Conservation (phyloP, 495 filamentous ascomycete genomes). For the Penicillium roqueforti region DNA sequence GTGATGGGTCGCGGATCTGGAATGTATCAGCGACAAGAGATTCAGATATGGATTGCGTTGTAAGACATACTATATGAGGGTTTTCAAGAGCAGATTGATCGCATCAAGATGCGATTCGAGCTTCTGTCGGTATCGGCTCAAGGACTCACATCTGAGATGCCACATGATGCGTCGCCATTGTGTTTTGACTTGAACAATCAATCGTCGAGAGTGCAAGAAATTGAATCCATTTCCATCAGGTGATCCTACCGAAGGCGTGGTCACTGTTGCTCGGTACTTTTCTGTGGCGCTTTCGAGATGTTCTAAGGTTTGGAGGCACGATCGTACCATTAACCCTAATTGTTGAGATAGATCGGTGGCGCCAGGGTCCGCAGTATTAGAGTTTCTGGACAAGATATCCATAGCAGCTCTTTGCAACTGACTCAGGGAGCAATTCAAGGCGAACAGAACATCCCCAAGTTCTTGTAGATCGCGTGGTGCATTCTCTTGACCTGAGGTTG, state of each 20-base stretch:
- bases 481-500: background rate
- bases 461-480: background rate
- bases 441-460: background rate
- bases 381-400: background rate
- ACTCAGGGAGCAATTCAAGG: background rate
- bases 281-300: too few species aligned
- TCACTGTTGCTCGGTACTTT: too few species aligned
- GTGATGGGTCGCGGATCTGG: background rate
- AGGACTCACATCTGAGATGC: slow-evolving; percentile 2
- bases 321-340: slow-evolving; percentile 1
- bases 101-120: slow-evolving; percentile 5
- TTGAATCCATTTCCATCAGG: too few species aligned
- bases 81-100: background rate
- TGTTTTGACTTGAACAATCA: too few species aligned
- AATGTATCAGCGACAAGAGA: background rate
- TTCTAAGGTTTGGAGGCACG: background rate
- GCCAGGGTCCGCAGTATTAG: background rate
- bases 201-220: too few species aligned
- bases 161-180: slow-evolving; percentile 8
- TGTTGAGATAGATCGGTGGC: background rate
- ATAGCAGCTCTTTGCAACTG: background rate
- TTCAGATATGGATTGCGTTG: background rate
- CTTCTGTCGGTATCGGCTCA: slow-evolving; percentile 7
- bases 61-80: background rate
- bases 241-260: too few species aligned